Base-by-base conservation (phyloP, 352 stramenopile genomes). In the Thalassiosira pacifica region DNA sequence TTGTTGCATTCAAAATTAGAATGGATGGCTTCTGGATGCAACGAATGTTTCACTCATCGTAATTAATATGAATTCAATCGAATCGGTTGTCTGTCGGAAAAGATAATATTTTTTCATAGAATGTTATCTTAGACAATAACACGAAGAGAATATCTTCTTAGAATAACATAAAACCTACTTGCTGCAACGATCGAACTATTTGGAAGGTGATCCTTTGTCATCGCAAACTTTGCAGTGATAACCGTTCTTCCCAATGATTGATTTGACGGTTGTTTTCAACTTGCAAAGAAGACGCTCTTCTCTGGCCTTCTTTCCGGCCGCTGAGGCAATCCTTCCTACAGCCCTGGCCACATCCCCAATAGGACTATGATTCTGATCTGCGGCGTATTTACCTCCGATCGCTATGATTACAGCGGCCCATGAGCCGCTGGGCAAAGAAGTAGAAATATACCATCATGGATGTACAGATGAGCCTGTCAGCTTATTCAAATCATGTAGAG, bases 271-370 rank as follows among this genome's bases (percentile, higher is more conserved):
- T 24, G 60, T 70, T 32, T 84, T 88, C 18, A 85, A 16, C 37
- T 88, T 88, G 37, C 69, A 66, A 10, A 73, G 67, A 37, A 88
- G 34, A 63, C 76, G 40, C 31, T 85, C 82, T 32, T 88, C 75
- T 48, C 55, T 66, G 2, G 82, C 76, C 22, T 83, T 83, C 40
- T 82, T 88, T 59, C 82, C 82, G 29, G 76, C 76, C 11, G 76
- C 48, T 13, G 65, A 69, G 66, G 82, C 70, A 63, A 88, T 79
- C 27, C 66, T 72, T 34, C 82, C 82, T 34, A 88, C 37, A 42
- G 75, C 82, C 63, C 70, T 81, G 24, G 76, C 61, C 1, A 64
- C 74, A 5, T 88, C 75, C 24, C 82, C 82, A 72, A 84, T 78
- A 0, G 82, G 82, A 40, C 75, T 67, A 24, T 84, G 32, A 42